Percentiles rank a stretch among this genome's conserved stretches.
These are phyloP conservation scores for Polytrichum formosum DNA, from an alignment of 225 moss, liverwort and hornwort genomes.

Conservation along the genomic window DNA sequence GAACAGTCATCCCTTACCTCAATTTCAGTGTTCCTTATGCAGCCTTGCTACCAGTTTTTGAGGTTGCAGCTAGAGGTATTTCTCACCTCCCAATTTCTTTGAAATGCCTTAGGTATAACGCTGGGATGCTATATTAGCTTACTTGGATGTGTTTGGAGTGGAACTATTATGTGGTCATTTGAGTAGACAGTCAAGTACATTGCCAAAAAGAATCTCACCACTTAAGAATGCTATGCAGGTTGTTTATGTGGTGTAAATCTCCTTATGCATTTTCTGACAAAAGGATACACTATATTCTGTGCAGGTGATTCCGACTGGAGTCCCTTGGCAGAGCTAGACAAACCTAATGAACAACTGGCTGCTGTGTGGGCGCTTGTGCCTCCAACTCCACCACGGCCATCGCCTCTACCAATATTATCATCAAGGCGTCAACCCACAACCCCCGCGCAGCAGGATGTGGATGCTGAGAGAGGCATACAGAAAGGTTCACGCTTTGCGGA, in stretches of 20 bases:
- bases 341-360: conserved; percentile 77
- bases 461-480: conserved; percentile 28
- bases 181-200: no score
- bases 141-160: no score
- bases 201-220: no score
- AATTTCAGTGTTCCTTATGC: conserved; percentile 97
- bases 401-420: conserved; percentile 27
- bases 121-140: no score
- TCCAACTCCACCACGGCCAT: conserved; percentile 82
- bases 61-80: conserved; percentile 69
- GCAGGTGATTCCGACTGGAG: conserved; percentile 63
- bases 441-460: conserved; percentile 30
- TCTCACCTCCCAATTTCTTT: no score
- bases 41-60: conserved; percentile 68
- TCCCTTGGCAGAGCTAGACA: conserved; percentile 70
- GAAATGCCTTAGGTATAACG: no score
- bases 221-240: no score
- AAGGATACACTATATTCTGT: not conserved
- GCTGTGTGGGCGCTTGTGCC: conserved; percentile 98
- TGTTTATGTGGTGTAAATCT: no score
- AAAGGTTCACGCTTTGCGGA: conserved; percentile 82
- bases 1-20: conserved; percentile 89
- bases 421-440: conserved; percentile 33
- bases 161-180: no score
- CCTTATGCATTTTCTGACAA: not conserved